These are phyloP conservation scores for Boletus barrowsii DNA, from an alignment of 768 basidiomycete genomes.

Conservation along the genomic window DNA sequence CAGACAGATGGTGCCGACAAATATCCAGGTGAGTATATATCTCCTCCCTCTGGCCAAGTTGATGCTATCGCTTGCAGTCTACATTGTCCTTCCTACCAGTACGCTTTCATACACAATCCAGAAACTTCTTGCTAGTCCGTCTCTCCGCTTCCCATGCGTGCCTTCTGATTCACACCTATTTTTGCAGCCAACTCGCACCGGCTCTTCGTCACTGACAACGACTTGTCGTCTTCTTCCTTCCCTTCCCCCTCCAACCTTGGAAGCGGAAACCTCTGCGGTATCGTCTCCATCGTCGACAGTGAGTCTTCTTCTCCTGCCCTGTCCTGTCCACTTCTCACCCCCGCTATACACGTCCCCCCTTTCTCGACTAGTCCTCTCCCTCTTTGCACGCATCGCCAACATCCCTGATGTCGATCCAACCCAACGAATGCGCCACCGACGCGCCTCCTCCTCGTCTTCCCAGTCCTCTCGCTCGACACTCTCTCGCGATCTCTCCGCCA, in stretches of 20 bases:
- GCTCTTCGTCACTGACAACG: conserved; percentile 66
- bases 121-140: conserved; percentile 79
- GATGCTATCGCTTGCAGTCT: conserved; percentile 44
- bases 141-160: neutral
- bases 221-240: conserved; percentile 49
- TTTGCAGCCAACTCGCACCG: conserved; percentile 73
- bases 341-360: neutral
- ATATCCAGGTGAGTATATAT: conserved; percentile 57
- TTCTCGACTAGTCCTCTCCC: conserved; percentile 57
- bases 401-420: conserved; percentile 74
- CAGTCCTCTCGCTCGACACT: conserved; percentile 44
- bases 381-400: conserved; percentile 74
- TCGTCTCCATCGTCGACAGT: conserved; percentile 86
- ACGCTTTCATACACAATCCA: conserved; percentile 69
- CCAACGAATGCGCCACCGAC: conserved; percentile 74
- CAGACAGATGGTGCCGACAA: conserved; percentile 74
- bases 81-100: conserved; percentile 66
- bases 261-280: conserved; percentile 55
- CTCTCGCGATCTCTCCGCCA: conserved; percentile 32
- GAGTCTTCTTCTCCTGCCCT: conserved; percentile 20
- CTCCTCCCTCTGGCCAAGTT: neutral
- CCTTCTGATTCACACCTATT: neutral
- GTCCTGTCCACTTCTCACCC: neutral
- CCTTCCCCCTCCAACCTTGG: conserved; percentile 39
- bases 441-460: conserved; percentile 71